Conservation (phyloP, 2,329 filamentous ascomycete genomes). For the Botrytis paeoniae region DNA sequence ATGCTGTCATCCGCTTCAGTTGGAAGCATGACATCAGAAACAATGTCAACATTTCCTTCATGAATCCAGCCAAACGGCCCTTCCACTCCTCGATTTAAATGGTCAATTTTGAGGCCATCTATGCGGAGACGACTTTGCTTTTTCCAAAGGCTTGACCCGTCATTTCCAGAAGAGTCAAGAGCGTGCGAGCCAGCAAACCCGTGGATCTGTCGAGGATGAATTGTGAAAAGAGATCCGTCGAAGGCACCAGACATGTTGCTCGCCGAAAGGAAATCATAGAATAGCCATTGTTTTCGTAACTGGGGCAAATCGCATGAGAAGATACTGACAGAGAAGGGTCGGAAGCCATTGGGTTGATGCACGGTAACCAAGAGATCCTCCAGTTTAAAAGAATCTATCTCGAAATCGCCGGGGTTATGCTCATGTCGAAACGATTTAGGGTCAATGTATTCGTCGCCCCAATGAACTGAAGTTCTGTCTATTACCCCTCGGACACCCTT, state of each 20-base stretch:
- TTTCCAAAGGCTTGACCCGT: constrained; percentile 77
- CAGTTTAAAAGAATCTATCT: constrained; percentile 95
- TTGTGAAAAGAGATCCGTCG: constrained; percentile 94
- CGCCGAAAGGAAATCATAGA: constrained; percentile 94
- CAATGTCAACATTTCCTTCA: constrained; percentile 93
- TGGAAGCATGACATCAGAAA: constrained; percentile 93
- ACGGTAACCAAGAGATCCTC: constrained; percentile 89
- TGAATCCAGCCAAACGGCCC: constrained; percentile 98
- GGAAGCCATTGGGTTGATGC: constrained; percentile 84
- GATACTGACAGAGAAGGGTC: constrained; percentile 94
- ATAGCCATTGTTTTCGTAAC: constrained; percentile 91
- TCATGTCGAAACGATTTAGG: constrained; percentile 84
- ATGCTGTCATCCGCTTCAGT: constrained; percentile 84
- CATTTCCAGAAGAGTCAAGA: constrained; percentile 51
- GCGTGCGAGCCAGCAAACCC: constrained; percentile 66
- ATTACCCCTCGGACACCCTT: constrained; percentile 90
- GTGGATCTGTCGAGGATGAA: constrained; percentile 89
- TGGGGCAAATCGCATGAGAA: constrained; percentile 93
- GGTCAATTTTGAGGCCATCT: constrained; percentile 90
- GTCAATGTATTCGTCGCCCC: constrained; percentile 67
- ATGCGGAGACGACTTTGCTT: constrained; percentile 92
- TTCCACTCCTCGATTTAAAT: constrained; percentile 88
- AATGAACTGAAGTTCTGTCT: constrained; percentile 80
- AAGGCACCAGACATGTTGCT: constrained; percentile 95
- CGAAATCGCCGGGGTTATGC: constrained; percentile 89